Evolutionary conservation across 2,329 filamentous ascomycete genomes (phyloP).

Genomic region (Diaporthe australafricana): DNA sequence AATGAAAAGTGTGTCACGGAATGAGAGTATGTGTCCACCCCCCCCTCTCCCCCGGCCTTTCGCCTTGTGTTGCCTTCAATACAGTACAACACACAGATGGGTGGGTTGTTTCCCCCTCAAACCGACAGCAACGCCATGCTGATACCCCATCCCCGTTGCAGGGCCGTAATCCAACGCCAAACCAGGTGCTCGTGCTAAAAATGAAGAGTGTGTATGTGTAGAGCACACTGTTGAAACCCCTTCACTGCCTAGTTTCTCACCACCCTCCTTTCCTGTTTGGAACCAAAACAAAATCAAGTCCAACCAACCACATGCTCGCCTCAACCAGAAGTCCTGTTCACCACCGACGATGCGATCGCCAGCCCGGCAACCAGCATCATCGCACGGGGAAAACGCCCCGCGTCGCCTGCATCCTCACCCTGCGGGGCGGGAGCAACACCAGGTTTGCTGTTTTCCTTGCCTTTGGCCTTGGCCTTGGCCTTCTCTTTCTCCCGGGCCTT

Average conservation of each 20-base stretch:
- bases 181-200: neutral
- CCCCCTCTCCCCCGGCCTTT: too few species aligned
- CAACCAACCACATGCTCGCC: neutral
- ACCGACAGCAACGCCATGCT: neutral
- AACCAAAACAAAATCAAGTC: neutral
- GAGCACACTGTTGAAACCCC: neutral
- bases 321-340: constrained; percentile 34
- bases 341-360: constrained; percentile 42
- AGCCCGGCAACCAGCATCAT: constrained; percentile 47
- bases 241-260: neutral
- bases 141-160: too few species aligned
- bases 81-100: neutral
- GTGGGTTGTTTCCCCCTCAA: neutral
- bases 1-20: constrained; percentile 12
- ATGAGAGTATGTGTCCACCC: constrained; percentile 4
- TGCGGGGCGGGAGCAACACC: neutral
- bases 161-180: neutral
- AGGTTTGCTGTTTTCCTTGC: neutral
- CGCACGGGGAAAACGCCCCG: constrained; percentile 41
- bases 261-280: neutral
- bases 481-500: constrained; percentile 8
- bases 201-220: neutral
- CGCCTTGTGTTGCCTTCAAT: neutral
- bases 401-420: neutral
- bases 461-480: constrained; percentile 5